phyloP scores from a whole-genome alignment of 1,284 basidiomycete genomes.

The Gomphus bonarii region DNA sequence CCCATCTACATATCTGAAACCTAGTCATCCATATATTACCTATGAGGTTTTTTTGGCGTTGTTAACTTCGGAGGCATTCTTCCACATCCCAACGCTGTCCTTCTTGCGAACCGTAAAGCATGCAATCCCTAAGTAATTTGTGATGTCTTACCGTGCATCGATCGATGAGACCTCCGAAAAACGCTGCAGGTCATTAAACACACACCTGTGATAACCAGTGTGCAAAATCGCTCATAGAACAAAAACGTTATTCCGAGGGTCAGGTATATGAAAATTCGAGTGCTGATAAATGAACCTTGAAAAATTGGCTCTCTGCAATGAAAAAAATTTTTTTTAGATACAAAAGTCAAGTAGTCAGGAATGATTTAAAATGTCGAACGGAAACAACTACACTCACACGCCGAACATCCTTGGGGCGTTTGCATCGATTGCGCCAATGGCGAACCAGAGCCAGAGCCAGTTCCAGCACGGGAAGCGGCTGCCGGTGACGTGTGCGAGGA shows the following conservation, averaged over 20 bases:
- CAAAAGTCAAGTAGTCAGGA: too few relatives aligned
- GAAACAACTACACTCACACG: constrained; percentile 54
- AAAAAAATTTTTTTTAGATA: too few relatives aligned
- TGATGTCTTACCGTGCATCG: constrained; percentile 46
- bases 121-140: constrained; percentile 79
- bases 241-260: constrained; percentile 58
- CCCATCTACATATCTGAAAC: too few relatives aligned
- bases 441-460: constrained; percentile 76
- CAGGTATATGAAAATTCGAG: constrained; percentile 58
- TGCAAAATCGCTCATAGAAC: constrained; percentile 73
- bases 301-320: constrained; percentile 50
- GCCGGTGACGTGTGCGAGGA: constrained; percentile 87
- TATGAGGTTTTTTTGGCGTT: constrained; percentile 17
- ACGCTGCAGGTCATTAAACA: not conserved
- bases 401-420: constrained; percentile 62
- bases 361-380: too few relatives aligned
- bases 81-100: constrained; percentile 66
- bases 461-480: constrained; percentile 84
- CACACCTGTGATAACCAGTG: constrained; percentile 53
- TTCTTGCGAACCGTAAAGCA: constrained; percentile 85
- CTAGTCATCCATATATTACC: too few relatives aligned
- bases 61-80: constrained; percentile 26
- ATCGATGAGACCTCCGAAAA: not conserved
- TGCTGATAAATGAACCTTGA: constrained; percentile 49
- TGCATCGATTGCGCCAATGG: constrained; percentile 75